These are phyloP conservation scores for Barnettozyma hawaiiensis DNA, from an alignment of 1,139 yeast genomes.

Conservation along the genomic window DNA sequence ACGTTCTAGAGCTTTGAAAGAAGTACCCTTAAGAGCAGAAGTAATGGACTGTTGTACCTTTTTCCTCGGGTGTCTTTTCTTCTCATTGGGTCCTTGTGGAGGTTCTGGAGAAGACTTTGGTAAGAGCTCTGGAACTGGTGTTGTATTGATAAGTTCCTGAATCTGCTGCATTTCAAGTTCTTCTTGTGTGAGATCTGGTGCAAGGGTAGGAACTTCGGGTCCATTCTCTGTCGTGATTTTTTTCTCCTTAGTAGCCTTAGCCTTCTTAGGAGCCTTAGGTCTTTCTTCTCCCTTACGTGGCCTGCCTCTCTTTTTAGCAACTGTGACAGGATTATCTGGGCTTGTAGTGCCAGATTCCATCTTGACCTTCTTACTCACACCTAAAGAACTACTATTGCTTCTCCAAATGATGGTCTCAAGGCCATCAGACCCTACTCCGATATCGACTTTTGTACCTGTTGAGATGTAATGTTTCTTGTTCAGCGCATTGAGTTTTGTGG, in stretches of 20 bases:
- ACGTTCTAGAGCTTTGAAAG: constrained; percentile 31
- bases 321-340: constrained; percentile 2
- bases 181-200: not conserved
- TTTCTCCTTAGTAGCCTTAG: constrained; percentile 10
- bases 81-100: not conserved
- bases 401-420: constrained; percentile 15
- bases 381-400: constrained; percentile 10
- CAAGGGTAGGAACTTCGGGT: not conserved
- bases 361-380: constrained; percentile 8
- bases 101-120: not conserved
- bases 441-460: constrained; percentile 24
- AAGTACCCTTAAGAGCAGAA: constrained; percentile 22
- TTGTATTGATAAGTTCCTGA: constrained; percentile 3
- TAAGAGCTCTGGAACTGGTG: not conserved
- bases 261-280: constrained; percentile 11
- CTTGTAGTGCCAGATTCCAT: not conserved
- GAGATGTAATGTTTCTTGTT: constrained; percentile 21
- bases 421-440: constrained; percentile 19
- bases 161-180: constrained; percentile 6
- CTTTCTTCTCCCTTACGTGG: constrained; percentile 23
- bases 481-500: constrained; percentile 5
- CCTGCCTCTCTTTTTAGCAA: constrained; percentile 19
- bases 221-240: not conserved
- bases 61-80: not conserved
- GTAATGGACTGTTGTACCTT: constrained; percentile 5